Evolutionary conservation across 306 rosid species (phyloP).

Genomic region (Delonix regia): DNA sequence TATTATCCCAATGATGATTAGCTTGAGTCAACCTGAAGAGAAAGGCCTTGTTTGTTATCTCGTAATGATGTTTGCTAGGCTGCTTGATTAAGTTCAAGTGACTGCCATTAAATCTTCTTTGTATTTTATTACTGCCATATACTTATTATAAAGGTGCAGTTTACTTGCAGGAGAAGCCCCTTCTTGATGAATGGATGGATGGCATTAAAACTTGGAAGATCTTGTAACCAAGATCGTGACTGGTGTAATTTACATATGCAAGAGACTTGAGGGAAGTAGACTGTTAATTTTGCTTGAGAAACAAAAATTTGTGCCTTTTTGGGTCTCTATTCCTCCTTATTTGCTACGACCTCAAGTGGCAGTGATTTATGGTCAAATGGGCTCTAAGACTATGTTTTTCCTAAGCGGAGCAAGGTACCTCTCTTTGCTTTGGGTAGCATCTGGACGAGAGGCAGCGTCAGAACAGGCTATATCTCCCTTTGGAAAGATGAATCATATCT

Average conservation of each 20-base stretch:
- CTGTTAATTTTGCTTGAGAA: not conserved
- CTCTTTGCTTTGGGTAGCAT: not conserved
- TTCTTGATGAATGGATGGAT: conserved; percentile 30
- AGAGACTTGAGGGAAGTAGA: not conserved
- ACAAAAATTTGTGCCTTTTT: not conserved
- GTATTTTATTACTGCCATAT: not conserved
- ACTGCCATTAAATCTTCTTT: not conserved
- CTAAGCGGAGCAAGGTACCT: not conserved
- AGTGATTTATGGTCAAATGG: not conserved
- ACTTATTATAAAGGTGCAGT: conserved; percentile 1
- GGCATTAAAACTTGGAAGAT: conserved; percentile 34
- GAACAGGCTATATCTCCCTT: not conserved
- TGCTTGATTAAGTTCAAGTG: conserved; percentile 13
- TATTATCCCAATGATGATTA: not conserved
- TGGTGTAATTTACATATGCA: not conserved
- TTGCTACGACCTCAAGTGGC: not conserved
- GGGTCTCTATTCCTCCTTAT: not conserved
- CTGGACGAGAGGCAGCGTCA: not conserved
- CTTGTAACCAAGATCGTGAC: conserved; percentile 1
- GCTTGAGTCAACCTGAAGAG: not conserved
- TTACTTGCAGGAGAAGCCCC: conserved; percentile 44
- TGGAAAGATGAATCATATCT: not conserved
- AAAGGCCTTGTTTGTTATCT: not conserved
- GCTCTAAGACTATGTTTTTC: not conserved
- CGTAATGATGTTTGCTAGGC: not conserved